A percentile compares a stretch with the other conserved stretches of the same genome.
phyloP scores from a whole-genome alignment of 2,329 filamentous ascomycete species.

The Cercospora berteroae region DNA sequence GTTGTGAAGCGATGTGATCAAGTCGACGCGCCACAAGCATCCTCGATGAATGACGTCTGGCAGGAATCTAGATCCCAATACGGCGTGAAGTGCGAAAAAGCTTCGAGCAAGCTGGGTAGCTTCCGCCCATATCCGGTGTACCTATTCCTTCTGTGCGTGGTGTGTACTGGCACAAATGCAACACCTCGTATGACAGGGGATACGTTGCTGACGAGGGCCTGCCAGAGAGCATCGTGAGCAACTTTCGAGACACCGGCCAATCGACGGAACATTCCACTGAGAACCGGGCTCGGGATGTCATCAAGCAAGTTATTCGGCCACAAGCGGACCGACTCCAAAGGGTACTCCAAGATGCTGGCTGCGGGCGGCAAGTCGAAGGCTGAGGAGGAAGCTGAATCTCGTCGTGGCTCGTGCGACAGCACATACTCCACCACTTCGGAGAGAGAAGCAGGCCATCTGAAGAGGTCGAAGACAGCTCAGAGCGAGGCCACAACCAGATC shows the following conservation, averaged over 20 bases:
- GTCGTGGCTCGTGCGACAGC: not conserved
- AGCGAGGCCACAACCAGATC: slow-evolving; percentile 2
- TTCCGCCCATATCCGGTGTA: slow-evolving; percentile 2
- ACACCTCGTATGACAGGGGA: not conserved
- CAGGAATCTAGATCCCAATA: not conserved
- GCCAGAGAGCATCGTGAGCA: not conserved
- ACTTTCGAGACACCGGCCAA: not conserved
- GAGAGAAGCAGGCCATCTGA: not conserved
- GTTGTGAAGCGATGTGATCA: not conserved
- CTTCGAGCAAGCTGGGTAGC: not conserved
- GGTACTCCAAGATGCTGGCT: not conserved
- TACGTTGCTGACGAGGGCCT: not conserved
- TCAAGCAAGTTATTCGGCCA: slow-evolving; percentile 3
- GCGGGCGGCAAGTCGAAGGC: not conserved
- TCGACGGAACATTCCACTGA: not conserved
- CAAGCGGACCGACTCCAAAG: not conserved
- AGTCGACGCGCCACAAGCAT: not conserved
- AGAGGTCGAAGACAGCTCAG: not conserved
- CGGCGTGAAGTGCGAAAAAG: slow-evolving; percentile 2
- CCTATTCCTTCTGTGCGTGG: not conserved
- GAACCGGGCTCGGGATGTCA: not conserved
- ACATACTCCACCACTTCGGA: not conserved
- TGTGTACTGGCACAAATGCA: not conserved
- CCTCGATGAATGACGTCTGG: not conserved
- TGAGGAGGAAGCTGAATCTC: not conserved